Conservation (phyloP, 257 asterid species). For the Ligustrum vulgare region DNA sequence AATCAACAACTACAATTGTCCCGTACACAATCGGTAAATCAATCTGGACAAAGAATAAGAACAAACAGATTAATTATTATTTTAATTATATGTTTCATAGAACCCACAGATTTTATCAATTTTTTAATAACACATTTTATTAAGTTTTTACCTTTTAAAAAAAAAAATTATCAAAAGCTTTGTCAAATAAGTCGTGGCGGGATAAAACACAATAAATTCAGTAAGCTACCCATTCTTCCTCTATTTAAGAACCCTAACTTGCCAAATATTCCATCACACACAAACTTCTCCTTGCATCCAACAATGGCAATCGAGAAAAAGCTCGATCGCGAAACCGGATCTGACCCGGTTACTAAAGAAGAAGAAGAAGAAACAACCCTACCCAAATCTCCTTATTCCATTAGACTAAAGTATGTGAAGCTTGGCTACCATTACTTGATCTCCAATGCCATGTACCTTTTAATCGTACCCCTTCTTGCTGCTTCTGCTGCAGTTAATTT, state of each 20-base stretch:
- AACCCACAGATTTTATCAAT: too few relatives aligned
- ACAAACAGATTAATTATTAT: too few relatives aligned
- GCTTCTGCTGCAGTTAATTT: not conserved
- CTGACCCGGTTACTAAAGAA: not conserved
- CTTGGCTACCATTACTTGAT: constrained; percentile 13
- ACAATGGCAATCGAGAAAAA: not conserved
- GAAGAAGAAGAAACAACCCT: not conserved
- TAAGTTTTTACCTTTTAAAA: too few relatives aligned
- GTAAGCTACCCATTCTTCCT: not conserved
- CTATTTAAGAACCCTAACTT: not conserved
- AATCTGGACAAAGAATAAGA: too few relatives aligned
- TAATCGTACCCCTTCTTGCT: constrained; percentile 25
- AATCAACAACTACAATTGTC: too few relatives aligned
- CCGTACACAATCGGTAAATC: too few relatives aligned
- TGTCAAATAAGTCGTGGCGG: too few relatives aligned
- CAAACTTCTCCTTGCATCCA: not conserved
- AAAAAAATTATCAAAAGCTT: too few relatives aligned
- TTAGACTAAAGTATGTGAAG: not conserved
- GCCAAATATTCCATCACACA: not conserved
- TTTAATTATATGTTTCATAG: too few relatives aligned
- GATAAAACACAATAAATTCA: not conserved
- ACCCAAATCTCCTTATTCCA: not conserved
- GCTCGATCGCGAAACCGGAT: not conserved
- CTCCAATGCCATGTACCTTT: constrained; percentile 18
- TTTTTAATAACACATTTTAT: too few relatives aligned